Evolutionary conservation across 31 red algal genomes (phyloP).

Genomic region (Asparagopsis taxiformis): DNA sequence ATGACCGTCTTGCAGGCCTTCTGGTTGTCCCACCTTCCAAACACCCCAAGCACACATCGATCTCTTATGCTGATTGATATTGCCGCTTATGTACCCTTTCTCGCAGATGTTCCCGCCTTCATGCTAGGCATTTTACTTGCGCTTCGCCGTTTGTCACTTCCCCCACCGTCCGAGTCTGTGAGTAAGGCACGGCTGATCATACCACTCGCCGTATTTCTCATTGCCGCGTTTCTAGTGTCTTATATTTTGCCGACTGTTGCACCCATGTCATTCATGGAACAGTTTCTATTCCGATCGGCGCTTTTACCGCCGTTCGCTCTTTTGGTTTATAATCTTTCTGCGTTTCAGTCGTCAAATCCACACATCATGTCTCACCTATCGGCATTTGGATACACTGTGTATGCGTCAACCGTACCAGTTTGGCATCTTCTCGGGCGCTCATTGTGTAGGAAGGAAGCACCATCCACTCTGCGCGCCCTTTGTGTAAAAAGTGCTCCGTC

Average conservation of each 20-base stretch:
- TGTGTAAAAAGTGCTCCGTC: not conserved
- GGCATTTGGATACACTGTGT: not conserved
- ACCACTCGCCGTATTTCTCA: not conserved
- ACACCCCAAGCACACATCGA: not conserved
- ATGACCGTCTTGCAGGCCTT: constrained; percentile 11
- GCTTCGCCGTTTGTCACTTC: not conserved
- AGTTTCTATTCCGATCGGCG: no score
- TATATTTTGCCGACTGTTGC: not conserved
- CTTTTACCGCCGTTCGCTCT: no score
- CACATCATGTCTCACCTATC: not conserved
- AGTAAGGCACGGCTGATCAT: not conserved
- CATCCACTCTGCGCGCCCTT: not conserved
- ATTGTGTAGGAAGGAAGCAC: not conserved
- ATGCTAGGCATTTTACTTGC: constrained; percentile 20
- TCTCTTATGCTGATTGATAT: constrained; percentile 25
- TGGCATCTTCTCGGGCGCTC: constrained; percentile 5
- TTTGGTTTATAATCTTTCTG: no score
- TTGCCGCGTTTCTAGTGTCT: not conserved
- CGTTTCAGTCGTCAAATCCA: not conserved
- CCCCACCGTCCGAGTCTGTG: not conserved
- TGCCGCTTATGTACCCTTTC: constrained; percentile 27
- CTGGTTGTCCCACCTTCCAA: constrained; percentile 46
- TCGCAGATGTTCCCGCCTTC: constrained; percentile 36
- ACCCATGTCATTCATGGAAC: not conserved
- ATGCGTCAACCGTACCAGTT: constrained; percentile 3